These are phyloP conservation scores for Ramicandelaber brevisporus DNA, from an alignment of 192 early-diverging fungal species.

Conservation along the genomic window DNA sequence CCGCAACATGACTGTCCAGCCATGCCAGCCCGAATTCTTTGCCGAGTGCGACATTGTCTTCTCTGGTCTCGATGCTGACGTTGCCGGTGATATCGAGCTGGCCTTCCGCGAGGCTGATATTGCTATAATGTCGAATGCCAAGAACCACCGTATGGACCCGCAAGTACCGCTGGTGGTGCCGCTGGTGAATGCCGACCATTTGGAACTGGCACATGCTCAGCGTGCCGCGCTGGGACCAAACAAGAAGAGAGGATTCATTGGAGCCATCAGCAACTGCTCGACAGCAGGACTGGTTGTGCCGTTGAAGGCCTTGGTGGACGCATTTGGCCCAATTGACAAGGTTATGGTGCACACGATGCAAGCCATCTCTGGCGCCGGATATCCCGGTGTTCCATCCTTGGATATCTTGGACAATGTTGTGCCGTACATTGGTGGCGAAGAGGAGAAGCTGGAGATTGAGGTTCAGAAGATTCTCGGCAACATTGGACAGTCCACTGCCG, in stretches of 20 bases:
- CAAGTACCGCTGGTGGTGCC: conserved; percentile 85
- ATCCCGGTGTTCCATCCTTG: conserved; percentile 82
- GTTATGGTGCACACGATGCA: conserved; percentile 82
- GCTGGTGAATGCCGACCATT: conserved; percentile 70
- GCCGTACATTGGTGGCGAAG: conserved; percentile 83
- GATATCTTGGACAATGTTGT: conserved; percentile 95
- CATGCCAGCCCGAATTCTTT: conserved; percentile 56
- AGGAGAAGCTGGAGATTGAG: conserved; percentile 93
- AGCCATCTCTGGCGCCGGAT: conserved; percentile 92
- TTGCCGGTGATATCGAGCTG: conserved; percentile 85
- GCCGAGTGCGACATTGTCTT: conserved; percentile 70
- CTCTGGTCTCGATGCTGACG: conserved; percentile 81
- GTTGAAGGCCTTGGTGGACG: conserved; percentile 67
- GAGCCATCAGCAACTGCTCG: conserved; percentile 98
- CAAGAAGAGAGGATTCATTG: conserved; percentile 55
- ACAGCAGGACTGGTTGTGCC: conserved; percentile 86
- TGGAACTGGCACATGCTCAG: conserved; percentile 56
- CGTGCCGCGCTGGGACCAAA: conserved; percentile 20
- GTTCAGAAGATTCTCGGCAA: conserved; percentile 74
- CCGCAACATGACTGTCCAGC: conserved; percentile 24
- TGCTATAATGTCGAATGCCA: conserved; percentile 87
- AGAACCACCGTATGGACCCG: conserved; percentile 80
- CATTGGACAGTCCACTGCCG: conserved; percentile 19
- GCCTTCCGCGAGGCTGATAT: conserved; percentile 70
- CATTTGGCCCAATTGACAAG: conserved; percentile 60